Base-by-base conservation (phyloP, 176 grass and related monocot species). In the Calamus simplicifolius region DNA sequence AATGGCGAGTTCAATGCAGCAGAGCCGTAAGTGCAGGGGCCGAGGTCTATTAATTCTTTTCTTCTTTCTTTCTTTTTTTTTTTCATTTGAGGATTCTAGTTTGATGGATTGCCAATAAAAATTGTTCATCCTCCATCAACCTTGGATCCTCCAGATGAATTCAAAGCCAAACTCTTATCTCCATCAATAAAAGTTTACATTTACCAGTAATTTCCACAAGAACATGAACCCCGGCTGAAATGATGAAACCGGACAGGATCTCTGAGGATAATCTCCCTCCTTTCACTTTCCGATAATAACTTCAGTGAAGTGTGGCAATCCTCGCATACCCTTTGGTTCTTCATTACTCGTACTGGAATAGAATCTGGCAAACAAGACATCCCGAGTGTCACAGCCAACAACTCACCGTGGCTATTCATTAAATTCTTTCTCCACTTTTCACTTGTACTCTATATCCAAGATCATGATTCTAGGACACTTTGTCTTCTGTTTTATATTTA, bases 171-270 rank as follows among this genome's bases (percentile, higher is more conserved):
- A n/a, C n/a, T n/a, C n/a, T n/a, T n/a, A n/a, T n/a, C n/a, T n/a
- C n/a, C n/a, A n/a, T n/a, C n/a, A n/a, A n/a, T n/a, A n/a, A n/a
- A n/a, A n/a, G n/a, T n/a, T 43, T 12, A 43, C 8, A 43, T 52
- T 70, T 80, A 95, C 85, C 90, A 95, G 58, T 89, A 95, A 54
- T 83, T 80, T 59, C 77, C 57, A 58, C 90, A 89, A 55, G 85
- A 81, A 56, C 85, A 95, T 15, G 80, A 89, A 28, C 90, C 85
- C 69, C 64, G 63, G 61, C 16, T 70, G 55, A 95, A 89, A 69
- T 55, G 69, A 86, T 95, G 90, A 78, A 89, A 89, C 19, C 75
- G 76, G 56, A 62, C 54, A 16, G 77, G 59, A 63, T 95, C 85
- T 76, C 82, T 89, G 48, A 95, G 57, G 43, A 78, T 54, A 73